A percentile compares a stretch with the other conserved stretches of the same genome.
phyloP scores from a whole-genome alignment of 73 alveolate genomes.

The Vitrella brassicaformis region DNA sequence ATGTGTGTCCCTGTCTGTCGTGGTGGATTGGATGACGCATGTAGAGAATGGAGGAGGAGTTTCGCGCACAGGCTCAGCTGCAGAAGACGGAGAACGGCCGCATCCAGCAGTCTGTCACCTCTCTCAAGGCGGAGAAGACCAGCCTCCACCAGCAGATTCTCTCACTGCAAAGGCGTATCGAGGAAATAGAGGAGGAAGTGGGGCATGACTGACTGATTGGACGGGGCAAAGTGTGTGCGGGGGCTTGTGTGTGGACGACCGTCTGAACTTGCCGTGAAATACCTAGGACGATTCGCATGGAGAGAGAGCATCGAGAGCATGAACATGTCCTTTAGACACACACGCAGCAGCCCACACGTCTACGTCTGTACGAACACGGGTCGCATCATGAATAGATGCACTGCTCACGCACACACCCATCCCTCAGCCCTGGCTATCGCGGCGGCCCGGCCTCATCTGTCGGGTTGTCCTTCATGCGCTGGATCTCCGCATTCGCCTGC shows the following conservation, averaged over 20 bases:
- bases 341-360: background rate
- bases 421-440: no score
- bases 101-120: background rate
- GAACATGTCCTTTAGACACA: no score
- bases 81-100: background rate
- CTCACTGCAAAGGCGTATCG: background rate
- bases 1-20: no score
- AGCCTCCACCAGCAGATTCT: background rate
- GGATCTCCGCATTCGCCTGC: no score
- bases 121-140: background rate
- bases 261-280: background rate
- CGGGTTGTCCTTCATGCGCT: no score
- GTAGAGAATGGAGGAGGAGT: background rate
- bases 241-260: background rate
- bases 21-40: no score
- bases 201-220: background rate
- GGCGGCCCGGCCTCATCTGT: no score
- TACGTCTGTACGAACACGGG: background rate
- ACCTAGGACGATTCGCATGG: background rate
- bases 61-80: background rate
- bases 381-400: background rate
- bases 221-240: background rate
- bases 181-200: background rate
- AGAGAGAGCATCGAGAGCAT: no score
- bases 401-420: background rate